phyloP scores from a whole-genome alignment of 129 eudicot genomes.

The Flaveria ramosissima region DNA sequence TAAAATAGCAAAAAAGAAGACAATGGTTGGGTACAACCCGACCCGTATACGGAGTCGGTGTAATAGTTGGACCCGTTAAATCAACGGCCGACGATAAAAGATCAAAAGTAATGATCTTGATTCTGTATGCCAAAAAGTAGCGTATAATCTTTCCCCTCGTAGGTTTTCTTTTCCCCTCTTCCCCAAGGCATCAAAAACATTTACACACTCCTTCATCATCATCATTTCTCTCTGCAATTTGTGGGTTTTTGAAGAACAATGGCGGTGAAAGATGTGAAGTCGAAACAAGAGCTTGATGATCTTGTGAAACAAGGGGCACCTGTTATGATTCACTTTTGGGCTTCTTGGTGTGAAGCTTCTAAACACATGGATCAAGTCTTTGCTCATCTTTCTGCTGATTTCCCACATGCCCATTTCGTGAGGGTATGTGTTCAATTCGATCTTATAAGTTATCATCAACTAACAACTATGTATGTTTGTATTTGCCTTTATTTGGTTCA shows the following conservation, averaged over 20 bases:
- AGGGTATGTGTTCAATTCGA: constrained; percentile 43
- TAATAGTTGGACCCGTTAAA: background rate
- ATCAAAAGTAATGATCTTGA: constrained; percentile 2
- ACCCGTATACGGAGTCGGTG: background rate
- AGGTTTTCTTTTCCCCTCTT: constrained; percentile 29
- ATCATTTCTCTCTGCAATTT: background rate
- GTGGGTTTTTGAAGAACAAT: constrained; percentile 31
- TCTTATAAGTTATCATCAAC: background rate
- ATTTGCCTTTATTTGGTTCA: background rate
- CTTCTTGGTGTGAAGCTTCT: constrained; percentile 97
- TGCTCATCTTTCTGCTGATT: constrained; percentile 88
- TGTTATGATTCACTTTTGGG: constrained; percentile 90
- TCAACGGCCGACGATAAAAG: constrained; percentile 29
- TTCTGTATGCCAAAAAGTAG: constrained; percentile 5
- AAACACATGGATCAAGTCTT: constrained; percentile 99
- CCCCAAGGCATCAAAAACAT: constrained; percentile 22
- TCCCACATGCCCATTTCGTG: constrained; percentile 77
- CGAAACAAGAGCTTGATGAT: constrained; percentile 71
- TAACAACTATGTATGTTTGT: background rate
- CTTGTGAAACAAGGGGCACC: constrained; percentile 48
- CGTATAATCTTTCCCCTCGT: background rate
- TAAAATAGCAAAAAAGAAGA: too few relatives aligned
- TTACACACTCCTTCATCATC: background rate
- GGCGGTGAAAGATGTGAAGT: constrained; percentile 69
- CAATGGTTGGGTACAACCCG: background rate